Conservation (phyloP, 768 basidiomycete genomes). For the Mycena vitilis region DNA sequence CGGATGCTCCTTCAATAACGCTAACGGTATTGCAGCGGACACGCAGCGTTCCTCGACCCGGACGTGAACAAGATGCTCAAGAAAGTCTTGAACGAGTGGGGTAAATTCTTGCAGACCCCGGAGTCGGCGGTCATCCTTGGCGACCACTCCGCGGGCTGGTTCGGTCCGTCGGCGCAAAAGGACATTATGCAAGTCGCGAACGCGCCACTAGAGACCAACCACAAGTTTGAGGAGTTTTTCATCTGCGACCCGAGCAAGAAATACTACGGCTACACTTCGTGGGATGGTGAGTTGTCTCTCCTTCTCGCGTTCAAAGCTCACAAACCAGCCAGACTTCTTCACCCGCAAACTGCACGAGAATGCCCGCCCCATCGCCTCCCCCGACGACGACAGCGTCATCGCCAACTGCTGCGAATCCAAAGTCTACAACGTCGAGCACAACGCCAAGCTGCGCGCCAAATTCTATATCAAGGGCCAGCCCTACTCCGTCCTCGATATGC, state of each 20-base stretch:
- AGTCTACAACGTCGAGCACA: slow-evolving; percentile 16
- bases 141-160: slow-evolving; percentile 18
- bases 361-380: slow-evolving; percentile 15
- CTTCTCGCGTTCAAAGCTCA: no score
- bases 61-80: slow-evolving; percentile 23
- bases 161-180: slow-evolving; percentile 14
- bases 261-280: slow-evolving; percentile 14
- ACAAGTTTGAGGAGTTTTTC: slow-evolving; percentile 17
- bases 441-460: slow-evolving; percentile 8
- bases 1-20: neutral
- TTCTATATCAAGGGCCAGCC: slow-evolving; percentile 22
- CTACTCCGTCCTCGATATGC: slow-evolving; percentile 20
- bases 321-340: slow-evolving; percentile 10
- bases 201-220: slow-evolving; percentile 14
- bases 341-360: slow-evolving; percentile 10
- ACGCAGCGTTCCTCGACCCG: slow-evolving; percentile 19
- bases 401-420: slow-evolving; percentile 21
- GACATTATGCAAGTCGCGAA: slow-evolving; percentile 23
- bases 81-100: slow-evolving; percentile 23
- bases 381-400: slow-evolving; percentile 19
- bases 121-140: slow-evolving; percentile 15
- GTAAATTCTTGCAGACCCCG: slow-evolving; percentile 10
- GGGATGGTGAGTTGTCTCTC: slow-evolving; percentile 13
- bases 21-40: slow-evolving; percentile 7
- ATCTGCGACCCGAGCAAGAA: slow-evolving; percentile 15